phyloP scores from a whole-genome alignment of 768 basidiomycete species.

The Suillus occidentalis region DNA sequence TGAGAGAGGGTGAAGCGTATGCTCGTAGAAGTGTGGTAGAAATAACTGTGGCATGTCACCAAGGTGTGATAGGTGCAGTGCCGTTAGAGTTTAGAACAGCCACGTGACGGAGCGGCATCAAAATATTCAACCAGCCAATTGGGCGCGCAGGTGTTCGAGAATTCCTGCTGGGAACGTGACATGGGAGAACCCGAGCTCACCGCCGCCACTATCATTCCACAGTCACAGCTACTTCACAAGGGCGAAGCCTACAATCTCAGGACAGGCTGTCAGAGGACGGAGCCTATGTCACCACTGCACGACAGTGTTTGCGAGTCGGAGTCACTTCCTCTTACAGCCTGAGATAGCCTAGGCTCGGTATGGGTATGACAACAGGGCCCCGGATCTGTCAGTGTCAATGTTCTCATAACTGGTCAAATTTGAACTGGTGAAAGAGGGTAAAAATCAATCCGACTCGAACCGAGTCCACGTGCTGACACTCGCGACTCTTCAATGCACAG shows the following conservation, averaged over 20 bases:
- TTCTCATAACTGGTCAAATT: neutral
- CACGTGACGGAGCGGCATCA: neutral
- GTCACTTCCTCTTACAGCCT: neutral
- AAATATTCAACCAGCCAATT: neutral
- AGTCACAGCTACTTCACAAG: neutral
- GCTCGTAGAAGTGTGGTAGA: neutral
- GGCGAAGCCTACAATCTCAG: neutral
- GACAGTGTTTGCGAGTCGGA: neutral
- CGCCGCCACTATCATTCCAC: neutral
- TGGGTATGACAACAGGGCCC: neutral
- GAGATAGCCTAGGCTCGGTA: too few species aligned
- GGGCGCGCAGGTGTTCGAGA: neutral
- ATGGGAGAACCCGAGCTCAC: slow-evolving; percentile 1
- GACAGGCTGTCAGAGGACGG: neutral
- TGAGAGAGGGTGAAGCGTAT: neutral
- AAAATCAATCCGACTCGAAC: too few species aligned
- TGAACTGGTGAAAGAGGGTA: neutral
- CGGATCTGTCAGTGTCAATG: neutral
- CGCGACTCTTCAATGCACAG: neutral
- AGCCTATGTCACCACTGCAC: neutral
- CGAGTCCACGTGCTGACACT: neutral
- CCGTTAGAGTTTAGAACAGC: neutral
- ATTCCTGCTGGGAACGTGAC: neutral
- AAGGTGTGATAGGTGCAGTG: neutral
- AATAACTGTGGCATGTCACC: neutral